Conservation (phyloP, 75 land plant genomes). For the Larix kaempferi region DNA sequence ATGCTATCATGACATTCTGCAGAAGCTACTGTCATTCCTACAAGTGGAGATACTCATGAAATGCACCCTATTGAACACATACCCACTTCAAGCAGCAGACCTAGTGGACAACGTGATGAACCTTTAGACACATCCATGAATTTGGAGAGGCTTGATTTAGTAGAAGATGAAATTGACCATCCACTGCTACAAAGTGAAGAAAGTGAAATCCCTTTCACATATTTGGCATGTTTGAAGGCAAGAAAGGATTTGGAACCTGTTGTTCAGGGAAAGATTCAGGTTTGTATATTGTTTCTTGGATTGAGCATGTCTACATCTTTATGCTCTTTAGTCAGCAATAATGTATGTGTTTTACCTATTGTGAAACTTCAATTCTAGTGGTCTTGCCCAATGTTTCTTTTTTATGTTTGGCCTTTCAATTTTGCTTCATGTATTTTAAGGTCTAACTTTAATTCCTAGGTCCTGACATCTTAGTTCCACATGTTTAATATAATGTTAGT, state of each 20-base stretch:
- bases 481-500: too few species aligned
- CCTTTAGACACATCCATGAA: not conserved
- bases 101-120: slow-evolving; percentile 1
- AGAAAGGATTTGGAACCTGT: slow-evolving; percentile 23
- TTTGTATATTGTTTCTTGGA: slow-evolving; percentile 1
- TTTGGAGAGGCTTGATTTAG: slow-evolving; percentile 6
- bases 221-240: slow-evolving; percentile 54
- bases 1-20: not conserved
- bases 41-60: slow-evolving; percentile 1
- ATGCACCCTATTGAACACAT: not conserved
- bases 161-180: slow-evolving; percentile 13
- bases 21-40: slow-evolving; percentile 1
- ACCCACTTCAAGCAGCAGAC: not conserved
- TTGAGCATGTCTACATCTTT: not conserved
- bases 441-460: too few species aligned
- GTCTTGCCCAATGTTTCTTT: too few species aligned
- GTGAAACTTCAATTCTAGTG: not conserved
- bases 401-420: too few species aligned
- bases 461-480: too few species aligned
- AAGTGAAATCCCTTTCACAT: slow-evolving; percentile 65
- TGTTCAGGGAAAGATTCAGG: slow-evolving; percentile 64
- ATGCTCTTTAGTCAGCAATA: not conserved
- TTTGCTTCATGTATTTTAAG: too few species aligned
- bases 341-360: not conserved
- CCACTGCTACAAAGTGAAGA: slow-evolving; percentile 30